Conservation (phyloP, 495 filamentous ascomycete species). For the Daldinia concentrica region DNA sequence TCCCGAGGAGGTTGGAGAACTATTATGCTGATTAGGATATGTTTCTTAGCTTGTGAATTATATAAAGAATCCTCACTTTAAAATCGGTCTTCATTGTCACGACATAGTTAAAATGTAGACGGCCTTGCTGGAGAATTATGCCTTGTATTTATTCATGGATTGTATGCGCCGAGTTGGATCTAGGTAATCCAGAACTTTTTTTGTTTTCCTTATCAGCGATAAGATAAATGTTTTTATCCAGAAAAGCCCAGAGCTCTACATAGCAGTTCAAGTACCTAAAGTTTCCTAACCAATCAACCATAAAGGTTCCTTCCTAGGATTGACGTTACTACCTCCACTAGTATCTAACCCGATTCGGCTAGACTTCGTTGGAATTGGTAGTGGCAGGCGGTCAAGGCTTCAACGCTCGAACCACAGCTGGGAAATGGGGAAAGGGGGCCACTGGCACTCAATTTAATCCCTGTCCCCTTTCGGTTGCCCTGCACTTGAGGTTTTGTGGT, state of each 20-base stretch:
- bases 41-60: not conserved
- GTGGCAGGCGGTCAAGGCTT: slow-evolving; percentile 44
- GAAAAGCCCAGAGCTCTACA: slow-evolving; percentile 8
- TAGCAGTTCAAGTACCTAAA: not conserved
- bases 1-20: slow-evolving; percentile 96
- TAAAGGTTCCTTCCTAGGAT: not conserved
- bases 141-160: slow-evolving; percentile 3
- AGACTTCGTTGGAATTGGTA: slow-evolving; percentile 11
- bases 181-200: slow-evolving; percentile 42
- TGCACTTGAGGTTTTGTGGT: slow-evolving; percentile 35
- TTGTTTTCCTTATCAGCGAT: slow-evolving; percentile 45
- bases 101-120: slow-evolving; percentile 29
- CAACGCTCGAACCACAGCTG: slow-evolving; percentile 38
- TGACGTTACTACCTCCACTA: slow-evolving; percentile 11
- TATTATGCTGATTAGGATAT: slow-evolving; percentile 47
- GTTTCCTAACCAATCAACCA: slow-evolving; percentile 19
- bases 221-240: slow-evolving; percentile 33
- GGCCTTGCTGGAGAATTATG: slow-evolving; percentile 1
- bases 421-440: slow-evolving; percentile 38
- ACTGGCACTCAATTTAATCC: slow-evolving; percentile 39
- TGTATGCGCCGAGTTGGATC: slow-evolving; percentile 29
- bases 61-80: slow-evolving; percentile 65
- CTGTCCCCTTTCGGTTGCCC: slow-evolving; percentile 38
- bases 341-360: slow-evolving; percentile 21
- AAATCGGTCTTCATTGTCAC: slow-evolving; percentile 94